Conservation (phyloP, 495 filamentous ascomycete genomes). For the Echria macrotheca region DNA sequence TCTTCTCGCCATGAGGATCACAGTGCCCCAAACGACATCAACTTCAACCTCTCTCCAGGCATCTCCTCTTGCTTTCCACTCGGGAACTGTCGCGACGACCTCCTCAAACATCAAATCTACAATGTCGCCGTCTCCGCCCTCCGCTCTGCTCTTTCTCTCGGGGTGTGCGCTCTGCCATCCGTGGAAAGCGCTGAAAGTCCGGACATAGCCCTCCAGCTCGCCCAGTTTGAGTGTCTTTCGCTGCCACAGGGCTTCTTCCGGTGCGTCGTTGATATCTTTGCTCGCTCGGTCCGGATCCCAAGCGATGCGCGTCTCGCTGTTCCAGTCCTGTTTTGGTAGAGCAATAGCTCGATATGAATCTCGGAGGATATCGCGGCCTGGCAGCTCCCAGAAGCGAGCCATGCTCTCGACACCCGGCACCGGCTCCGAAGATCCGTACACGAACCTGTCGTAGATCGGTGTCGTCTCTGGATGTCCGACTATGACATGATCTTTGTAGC, state of each 20-base stretch:
- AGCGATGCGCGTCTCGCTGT: constrained; percentile 45
- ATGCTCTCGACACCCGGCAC: constrained; percentile 42
- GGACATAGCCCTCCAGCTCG: constrained; percentile 49
- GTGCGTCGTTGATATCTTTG: constrained; percentile 24
- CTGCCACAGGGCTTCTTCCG: constrained; percentile 47
- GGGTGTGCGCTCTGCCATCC: constrained; percentile 50
- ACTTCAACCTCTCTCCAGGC: constrained; percentile 45
- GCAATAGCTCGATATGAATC: constrained; percentile 41
- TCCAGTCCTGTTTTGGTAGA: constrained; percentile 47
- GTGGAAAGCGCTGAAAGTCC: constrained; percentile 53
- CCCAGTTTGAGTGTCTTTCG: constrained; percentile 47
- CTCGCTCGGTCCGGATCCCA: constrained; percentile 47
- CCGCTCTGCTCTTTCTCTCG: constrained; percentile 36
- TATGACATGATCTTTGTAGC: constrained; percentile 57
- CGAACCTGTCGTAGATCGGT: constrained; percentile 40
- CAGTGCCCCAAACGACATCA: constrained; percentile 51
- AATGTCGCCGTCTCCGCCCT: constrained; percentile 48
- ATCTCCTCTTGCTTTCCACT: constrained; percentile 44
- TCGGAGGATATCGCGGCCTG: constrained; percentile 50
- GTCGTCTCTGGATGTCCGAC: constrained; percentile 44
- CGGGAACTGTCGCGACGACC: constrained; percentile 40
- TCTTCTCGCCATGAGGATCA: constrained; percentile 50
- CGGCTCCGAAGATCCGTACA: constrained; percentile 39
- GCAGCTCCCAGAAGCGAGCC: constrained; percentile 56
- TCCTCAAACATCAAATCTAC: constrained; percentile 53